Conservation (phyloP, 768 basidiomycete genomes). For the Amanita thiersii region DNA sequence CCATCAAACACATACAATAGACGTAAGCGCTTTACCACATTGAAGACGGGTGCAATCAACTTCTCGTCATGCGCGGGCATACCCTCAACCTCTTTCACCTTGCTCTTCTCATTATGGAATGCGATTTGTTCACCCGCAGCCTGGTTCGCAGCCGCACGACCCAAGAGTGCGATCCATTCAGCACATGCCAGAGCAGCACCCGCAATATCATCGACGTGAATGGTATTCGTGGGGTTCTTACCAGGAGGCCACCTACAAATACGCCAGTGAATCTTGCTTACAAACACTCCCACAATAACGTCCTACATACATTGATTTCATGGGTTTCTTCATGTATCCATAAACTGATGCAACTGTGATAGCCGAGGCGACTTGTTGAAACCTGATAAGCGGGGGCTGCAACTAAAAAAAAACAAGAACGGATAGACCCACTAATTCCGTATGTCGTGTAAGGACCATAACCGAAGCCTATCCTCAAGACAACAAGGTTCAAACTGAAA, state of each 20-base stretch:
- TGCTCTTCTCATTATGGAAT: conserved; percentile 68
- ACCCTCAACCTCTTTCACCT: conserved; percentile 54
- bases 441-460: conserved; percentile 79
- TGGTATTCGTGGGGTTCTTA: conserved; percentile 63
- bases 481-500: conserved; percentile 68
- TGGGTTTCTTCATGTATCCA: conserved; percentile 73
- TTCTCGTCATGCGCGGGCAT: conserved; percentile 48
- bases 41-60: conserved; percentile 72
- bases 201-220: conserved; percentile 77
- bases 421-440: conserved; percentile 47
- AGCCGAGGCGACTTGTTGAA: conserved; percentile 49
- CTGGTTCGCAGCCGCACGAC: conserved; percentile 55
- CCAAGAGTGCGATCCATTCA: conserved; percentile 60
- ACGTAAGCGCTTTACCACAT: conserved; percentile 43
- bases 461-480: conserved; percentile 64
- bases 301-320: conserved; percentile 76
- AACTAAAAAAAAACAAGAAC: conserved; percentile 7
- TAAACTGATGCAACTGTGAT: conserved; percentile 76
- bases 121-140: conserved; percentile 59
- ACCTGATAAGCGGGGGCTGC: conserved; percentile 2
- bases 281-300: too few relatives aligned
- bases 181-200: conserved; percentile 71
- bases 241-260: conserved; percentile 67
- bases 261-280: not conserved
- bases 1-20: conserved; percentile 1